These are phyloP conservation scores for Lonicera japonica DNA, from an alignment of 129 eudicot species.

Conservation along the genomic window DNA sequence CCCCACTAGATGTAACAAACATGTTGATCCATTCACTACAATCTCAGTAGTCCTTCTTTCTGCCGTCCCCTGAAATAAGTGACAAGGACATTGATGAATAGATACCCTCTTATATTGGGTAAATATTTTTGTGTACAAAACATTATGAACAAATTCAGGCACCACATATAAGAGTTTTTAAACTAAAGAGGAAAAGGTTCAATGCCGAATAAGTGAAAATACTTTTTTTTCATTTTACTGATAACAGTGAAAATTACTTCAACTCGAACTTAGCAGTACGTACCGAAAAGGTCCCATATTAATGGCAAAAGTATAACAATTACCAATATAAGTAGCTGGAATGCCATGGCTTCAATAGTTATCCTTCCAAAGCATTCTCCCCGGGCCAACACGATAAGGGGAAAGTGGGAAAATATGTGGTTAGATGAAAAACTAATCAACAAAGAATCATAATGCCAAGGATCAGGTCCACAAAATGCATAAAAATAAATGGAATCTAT, in stretches of 20 bases:
- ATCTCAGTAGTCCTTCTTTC: slow-evolving; percentile 92
- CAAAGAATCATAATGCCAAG: not conserved
- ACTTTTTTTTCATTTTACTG: too few species aligned
- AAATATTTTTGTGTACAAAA: too few species aligned
- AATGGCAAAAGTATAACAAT: slow-evolving; percentile 10
- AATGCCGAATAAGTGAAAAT: too few species aligned
- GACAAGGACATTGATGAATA: not conserved
- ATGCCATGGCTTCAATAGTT: slow-evolving; percentile 94
- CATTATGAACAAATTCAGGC: too few species aligned
- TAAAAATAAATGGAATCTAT: too few species aligned
- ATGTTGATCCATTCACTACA: slow-evolving; percentile 78
- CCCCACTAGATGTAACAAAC: slow-evolving; percentile 73
- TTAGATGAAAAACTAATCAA: too few species aligned
- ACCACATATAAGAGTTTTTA: too few species aligned
- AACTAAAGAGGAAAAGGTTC: too few species aligned
- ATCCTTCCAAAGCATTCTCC: slow-evolving; percentile 98
- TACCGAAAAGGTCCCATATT: not conserved
- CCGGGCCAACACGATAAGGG: slow-evolving; percentile 44
- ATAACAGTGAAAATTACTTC: not conserved
- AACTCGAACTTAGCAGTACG: not conserved
- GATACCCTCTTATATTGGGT: too few species aligned
- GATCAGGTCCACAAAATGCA: not conserved
- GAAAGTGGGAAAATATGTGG: not conserved
- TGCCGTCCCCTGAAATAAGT: slow-evolving; percentile 65
- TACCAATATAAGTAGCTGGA: slow-evolving; percentile 87